These are phyloP conservation scores for Boeremia exigua DNA, from an alignment of 2,329 filamentous ascomycete species.

Conservation along the genomic window DNA sequence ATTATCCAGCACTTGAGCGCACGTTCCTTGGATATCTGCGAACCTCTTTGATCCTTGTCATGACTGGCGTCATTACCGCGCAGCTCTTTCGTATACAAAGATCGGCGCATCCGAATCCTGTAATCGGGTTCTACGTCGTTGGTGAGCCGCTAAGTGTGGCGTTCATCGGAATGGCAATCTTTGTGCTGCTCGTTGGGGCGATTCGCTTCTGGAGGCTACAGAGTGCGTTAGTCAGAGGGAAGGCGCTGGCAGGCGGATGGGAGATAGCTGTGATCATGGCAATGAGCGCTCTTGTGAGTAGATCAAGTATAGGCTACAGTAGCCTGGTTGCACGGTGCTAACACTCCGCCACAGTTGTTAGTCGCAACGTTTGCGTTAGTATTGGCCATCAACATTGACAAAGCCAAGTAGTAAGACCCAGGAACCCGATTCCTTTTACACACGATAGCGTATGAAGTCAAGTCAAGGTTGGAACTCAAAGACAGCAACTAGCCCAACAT, in stretches of 20 bases:
- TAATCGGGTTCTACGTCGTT: conserved; percentile 65
- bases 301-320: too few relatives aligned
- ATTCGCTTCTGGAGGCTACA: conserved; percentile 68
- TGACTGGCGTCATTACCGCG: conserved; percentile 68
- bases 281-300: conserved; percentile 57
- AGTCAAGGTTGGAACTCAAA: too few relatives aligned
- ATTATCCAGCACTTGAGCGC: conserved; percentile 68
- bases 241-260: conserved; percentile 64
- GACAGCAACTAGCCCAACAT: background rate
- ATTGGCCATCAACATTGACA: conserved; percentile 27
- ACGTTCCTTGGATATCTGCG: conserved; percentile 77
- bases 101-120: conserved; percentile 48
- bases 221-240: conserved; percentile 63
- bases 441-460: too few relatives aligned
- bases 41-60: conserved; percentile 71
- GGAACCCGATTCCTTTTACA: too few relatives aligned
- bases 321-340: background rate
- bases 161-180: conserved; percentile 57
- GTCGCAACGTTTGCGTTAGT: conserved; percentile 26
- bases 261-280: conserved; percentile 60
- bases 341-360: conserved; percentile 18
- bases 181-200: conserved; percentile 60
- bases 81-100: conserved; percentile 71
- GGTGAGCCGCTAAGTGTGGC: conserved; percentile 64
- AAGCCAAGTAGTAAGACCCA: background rate